A percentile compares a stretch with the other conserved stretches of the same genome.
These are phyloP conservation scores for Suzukiozyma palmioleophila DNA, from an alignment of 1,139 yeast species.

Conservation along the genomic window DNA sequence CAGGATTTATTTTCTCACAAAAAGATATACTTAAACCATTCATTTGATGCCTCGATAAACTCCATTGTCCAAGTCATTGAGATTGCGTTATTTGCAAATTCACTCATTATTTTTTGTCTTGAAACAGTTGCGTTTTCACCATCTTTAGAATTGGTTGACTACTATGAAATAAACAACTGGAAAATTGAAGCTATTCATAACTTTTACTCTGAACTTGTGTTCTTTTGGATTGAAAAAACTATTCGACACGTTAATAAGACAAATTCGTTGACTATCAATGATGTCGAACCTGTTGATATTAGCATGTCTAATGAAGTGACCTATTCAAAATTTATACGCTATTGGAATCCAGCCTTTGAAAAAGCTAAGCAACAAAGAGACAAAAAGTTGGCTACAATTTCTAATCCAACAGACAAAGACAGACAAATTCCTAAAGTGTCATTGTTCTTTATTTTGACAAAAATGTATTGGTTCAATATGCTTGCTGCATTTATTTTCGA, in stretches of 20 bases:
- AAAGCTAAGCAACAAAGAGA: constrained; percentile 13
- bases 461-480: constrained; percentile 12
- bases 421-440: constrained; percentile 21
- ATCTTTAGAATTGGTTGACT: constrained; percentile 36
- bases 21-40: constrained; percentile 19
- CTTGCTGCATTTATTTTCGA: constrained; percentile 13
- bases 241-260: constrained; percentile 19
- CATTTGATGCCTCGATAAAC: constrained; percentile 8
- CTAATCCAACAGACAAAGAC: constrained; percentile 14
- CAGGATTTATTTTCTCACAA: constrained; percentile 25
- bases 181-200: constrained; percentile 18
- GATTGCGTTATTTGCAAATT: constrained; percentile 19
- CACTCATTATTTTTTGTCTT: constrained; percentile 29
- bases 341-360: constrained; percentile 20
- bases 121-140: constrained; percentile 39
- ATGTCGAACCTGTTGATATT: constrained; percentile 21
- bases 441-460: constrained; percentile 13
- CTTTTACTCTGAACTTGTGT: constrained; percentile 19
- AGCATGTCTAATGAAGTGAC: constrained; percentile 19
- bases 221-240: constrained; percentile 19
- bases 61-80: constrained; percentile 15
- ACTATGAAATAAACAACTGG: constrained; percentile 36
- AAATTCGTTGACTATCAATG: constrained; percentile 16
- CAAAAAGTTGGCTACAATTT: constrained; percentile 4
- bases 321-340: constrained; percentile 14